These are phyloP conservation scores for Agrocybe pediades DNA, from an alignment of 768 basidiomycete species.

Conservation along the genomic window DNA sequence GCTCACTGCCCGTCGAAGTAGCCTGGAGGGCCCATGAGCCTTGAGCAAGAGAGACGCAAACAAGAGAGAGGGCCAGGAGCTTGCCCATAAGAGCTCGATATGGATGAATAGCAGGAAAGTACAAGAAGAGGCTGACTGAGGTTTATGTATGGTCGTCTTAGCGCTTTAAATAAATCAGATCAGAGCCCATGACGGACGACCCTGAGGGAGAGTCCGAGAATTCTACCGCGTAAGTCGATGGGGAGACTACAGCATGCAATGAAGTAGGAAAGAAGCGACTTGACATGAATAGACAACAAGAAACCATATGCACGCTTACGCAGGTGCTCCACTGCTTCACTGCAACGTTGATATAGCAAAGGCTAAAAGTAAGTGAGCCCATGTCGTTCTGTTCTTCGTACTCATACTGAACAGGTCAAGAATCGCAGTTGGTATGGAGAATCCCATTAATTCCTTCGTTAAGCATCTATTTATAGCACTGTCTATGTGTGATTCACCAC, in stretches of 20 bases:
- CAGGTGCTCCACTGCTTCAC: neutral
- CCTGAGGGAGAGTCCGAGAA: neutral
- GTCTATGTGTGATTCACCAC: no score
- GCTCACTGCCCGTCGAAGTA: neutral
- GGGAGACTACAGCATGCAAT: neutral
- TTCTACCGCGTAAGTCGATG: neutral
- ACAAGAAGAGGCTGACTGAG: neutral
- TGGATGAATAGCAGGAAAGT: neutral
- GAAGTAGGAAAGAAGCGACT: neutral
- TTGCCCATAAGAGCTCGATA: neutral
- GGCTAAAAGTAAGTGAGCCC: no score
- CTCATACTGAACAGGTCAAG: no score
- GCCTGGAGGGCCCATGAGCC: neutral
- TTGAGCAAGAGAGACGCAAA: neutral
- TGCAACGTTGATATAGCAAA: no score
- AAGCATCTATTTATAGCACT: no score
- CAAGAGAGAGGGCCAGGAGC: neutral
- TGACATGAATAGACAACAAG: neutral
- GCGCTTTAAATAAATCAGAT: constrained; percentile 3
- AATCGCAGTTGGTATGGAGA: no score
- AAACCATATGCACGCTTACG: neutral
- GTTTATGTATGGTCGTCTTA: neutral
- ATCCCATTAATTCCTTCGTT: no score
- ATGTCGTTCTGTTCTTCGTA: no score
- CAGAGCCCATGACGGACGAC: neutral